phyloP scores from a whole-genome alignment of 441 rosid genomes.

The Eruca vesicaria region DNA sequence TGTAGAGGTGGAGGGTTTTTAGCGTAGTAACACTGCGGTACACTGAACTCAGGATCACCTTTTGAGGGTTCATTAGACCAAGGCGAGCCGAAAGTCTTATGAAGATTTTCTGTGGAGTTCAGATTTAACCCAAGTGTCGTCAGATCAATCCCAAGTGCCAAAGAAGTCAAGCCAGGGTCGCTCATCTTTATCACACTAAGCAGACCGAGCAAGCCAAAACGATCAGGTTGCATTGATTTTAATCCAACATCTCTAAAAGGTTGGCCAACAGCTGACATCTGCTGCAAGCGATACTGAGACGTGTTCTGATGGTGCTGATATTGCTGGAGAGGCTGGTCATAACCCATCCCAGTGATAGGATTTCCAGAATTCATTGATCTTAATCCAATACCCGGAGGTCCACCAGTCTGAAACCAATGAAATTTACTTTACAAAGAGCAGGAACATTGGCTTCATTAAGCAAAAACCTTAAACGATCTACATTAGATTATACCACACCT shows the following conservation, averaged over 20 bases:
- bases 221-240: conserved; percentile 80
- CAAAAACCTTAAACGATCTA: background rate
- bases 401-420: conserved; percentile 58
- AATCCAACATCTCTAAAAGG: conserved; percentile 82
- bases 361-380: conserved; percentile 83
- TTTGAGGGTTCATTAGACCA: conserved; percentile 96
- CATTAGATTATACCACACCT: conserved; percentile 56
- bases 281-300: conserved; percentile 85
- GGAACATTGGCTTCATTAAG: background rate
- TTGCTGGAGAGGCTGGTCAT: conserved; percentile 16
- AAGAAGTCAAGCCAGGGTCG: conserved; percentile 81
- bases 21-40: conserved; percentile 85
- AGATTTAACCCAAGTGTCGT: conserved; percentile 86
- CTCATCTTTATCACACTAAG: conserved; percentile 72
- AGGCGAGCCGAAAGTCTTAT: conserved; percentile 92
- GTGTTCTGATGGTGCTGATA: conserved; percentile 76
- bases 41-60: conserved; percentile 85
- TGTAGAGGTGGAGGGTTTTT: conserved; percentile 71
- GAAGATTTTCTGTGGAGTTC: conserved; percentile 85
- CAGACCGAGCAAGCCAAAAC: conserved; percentile 90
- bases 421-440: background rate
- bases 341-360: conserved; percentile 63
- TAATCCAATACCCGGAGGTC: conserved; percentile 77
- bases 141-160: conserved; percentile 94
- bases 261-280: conserved; percentile 75